Base-by-base conservation (phyloP, 1,284 basidiomycete species). In the Sanguinoderma infundibulare region DNA sequence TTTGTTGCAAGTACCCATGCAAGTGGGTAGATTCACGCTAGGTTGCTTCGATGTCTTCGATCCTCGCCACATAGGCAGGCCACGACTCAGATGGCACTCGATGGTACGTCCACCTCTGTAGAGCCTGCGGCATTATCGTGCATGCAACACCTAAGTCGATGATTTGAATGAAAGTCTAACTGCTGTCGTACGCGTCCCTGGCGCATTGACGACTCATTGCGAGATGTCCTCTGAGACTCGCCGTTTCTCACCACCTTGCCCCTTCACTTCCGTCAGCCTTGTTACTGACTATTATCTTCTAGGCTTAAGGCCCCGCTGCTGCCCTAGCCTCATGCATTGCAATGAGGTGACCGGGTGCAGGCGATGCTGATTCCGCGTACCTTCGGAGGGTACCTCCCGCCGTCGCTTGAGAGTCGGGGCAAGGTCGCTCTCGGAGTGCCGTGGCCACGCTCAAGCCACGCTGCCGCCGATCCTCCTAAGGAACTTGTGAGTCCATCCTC, bases 401-500 rank as follows among this genome's bases (percentile, higher is more conserved):
- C n/a, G n/a, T n/a, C n/a, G n/a, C n/a, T n/a, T n/a, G n/a, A n/a
- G n/a, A n/a, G n/a, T n/a, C 38, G 14, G 14, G 38, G n/a, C n/a
- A 39, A 39, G 38, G 14, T 14, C 12, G 38, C n/a, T n/a, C n/a
- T n/a, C n/a, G n/a, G n/a, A n/a, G n/a, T n/a, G n/a, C n/a, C n/a
- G n/a, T n/a, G n/a, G n/a, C n/a, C n/a, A n/a, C n/a, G n/a, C n/a
- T n/a, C n/a, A 49, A 10, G 26, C 30, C 35, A 53, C 38, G 30
- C 38, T 1, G 38, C 52, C 2, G 17, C 52, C 15, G 17, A 17
- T 40, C 24, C 38, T n/a, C 5, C 14, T 9, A 9, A 44, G 14
- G 10, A 28, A 28, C 17, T 14, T 47, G 62, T 59, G 57, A 61
- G 56, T 61, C 15, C 24, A 30, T 32, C 17, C 3, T 20, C 10